Evolutionary conservation across 169 alveolate species (phyloP), one percentile per base, ranked within the genome.

Genomic region (Fabrea salina): DNA sequence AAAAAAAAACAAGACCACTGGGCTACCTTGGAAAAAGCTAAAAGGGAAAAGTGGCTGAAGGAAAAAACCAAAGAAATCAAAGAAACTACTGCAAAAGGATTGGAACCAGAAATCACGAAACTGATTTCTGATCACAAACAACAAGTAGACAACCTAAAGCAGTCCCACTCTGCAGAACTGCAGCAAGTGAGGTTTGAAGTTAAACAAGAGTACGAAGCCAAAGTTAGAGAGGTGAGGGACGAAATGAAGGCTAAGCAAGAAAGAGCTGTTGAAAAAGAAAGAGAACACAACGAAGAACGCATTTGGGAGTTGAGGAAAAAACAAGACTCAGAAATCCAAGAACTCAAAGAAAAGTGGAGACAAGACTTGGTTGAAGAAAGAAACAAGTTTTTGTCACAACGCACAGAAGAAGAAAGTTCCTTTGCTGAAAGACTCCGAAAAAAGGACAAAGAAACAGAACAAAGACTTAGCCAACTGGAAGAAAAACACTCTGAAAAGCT

Each of bases 81-180:
- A 79, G 90, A 88, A 54, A 67, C 81, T 47, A 88, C 93, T 3
- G 87, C 90, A 35, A 88, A 84, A 75, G 91, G 91, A 27, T 83
- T 88, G 1, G 91, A 88, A 44, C 93, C 93, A 8, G 93, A 88
- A 76, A 70, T 88, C 19, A 80, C 80, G 74, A 84, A 75, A 75
- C 78, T 88, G 11, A 25, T 77, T 30, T 22, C 22, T 2, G 79
- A 70, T 19, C 22, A 70, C 8, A 70, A 49, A 32, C 41, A 30
- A 47, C 27, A 4, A 7, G 49, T 70, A 25, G 79, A 70, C 19
- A 49, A 44, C 8, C 39, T 70, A n/a, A 49, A 70, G 30, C 78
- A 59, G 33, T 50, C 58, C 33, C 83, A 77, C 5, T 37, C 30
- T 8, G 30, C 27, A 5, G 76, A 77, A 44, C 33, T 59, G 37